These are phyloP conservation scores for Kondoa subrosea DNA, from an alignment of 768 basidiomycete species.

Conservation along the genomic window DNA sequence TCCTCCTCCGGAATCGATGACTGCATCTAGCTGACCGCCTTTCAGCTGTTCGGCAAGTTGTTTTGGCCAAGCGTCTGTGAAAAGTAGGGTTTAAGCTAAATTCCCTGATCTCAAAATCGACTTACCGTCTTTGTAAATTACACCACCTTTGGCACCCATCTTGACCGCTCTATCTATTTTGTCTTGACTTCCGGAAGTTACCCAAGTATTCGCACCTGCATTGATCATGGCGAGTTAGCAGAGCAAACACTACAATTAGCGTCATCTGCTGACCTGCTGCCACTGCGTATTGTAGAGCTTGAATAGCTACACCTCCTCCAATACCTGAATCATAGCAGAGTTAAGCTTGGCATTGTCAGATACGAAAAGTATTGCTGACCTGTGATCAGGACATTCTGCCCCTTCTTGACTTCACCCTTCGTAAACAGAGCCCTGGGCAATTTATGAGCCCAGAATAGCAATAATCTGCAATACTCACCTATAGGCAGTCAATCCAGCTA, in stretches of 20 bases:
- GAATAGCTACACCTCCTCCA: constrained; percentile 66
- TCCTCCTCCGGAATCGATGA: constrained; percentile 56
- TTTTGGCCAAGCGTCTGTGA: not conserved
- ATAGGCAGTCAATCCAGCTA: constrained; percentile 67
- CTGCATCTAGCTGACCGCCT: constrained; percentile 32
- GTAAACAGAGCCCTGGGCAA: constrained; percentile 46
- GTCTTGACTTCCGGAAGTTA: constrained; percentile 52
- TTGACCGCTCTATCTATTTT: constrained; percentile 52
- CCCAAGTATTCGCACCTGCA: constrained; percentile 48
- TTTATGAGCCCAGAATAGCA: not conserved
- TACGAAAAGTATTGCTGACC: constrained; percentile 17
- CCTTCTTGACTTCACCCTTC: constrained; percentile 46
- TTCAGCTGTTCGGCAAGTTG: not conserved
- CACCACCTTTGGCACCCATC: constrained; percentile 62
- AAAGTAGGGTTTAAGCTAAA: too few species aligned
- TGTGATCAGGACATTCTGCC: constrained; percentile 56
- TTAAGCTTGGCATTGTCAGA: not conserved
- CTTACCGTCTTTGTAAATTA: constrained; percentile 52
- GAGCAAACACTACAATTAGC: not conserved
- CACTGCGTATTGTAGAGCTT: constrained; percentile 56
- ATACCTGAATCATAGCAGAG: not conserved
- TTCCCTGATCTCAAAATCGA: too few species aligned
- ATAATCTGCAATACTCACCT: constrained; percentile 38
- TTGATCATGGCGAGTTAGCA: not conserved
- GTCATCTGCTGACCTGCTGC: constrained; percentile 55